These are phyloP conservation scores for Nidularia pulvinata DNA, from an alignment of 768 basidiomycete species.

Conservation along the genomic window DNA sequence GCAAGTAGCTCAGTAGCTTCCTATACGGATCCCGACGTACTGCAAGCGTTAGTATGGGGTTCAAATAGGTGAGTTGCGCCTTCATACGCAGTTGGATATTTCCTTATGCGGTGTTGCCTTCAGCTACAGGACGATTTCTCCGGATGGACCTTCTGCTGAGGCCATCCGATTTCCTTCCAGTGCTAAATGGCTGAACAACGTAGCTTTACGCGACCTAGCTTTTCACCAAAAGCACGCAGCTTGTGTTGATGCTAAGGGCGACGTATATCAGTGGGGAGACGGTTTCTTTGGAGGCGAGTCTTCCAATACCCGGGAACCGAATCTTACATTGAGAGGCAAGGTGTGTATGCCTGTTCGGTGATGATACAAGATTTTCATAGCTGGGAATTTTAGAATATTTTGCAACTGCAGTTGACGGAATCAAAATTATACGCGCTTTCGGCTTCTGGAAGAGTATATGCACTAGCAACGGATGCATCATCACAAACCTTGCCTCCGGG, in stretches of 20 bases:
- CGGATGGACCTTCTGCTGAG: constrained; percentile 32
- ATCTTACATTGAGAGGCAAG: constrained; percentile 62
- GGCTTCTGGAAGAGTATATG: constrained; percentile 73
- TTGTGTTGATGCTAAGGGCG: constrained; percentile 77
- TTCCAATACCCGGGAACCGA: constrained; percentile 31
- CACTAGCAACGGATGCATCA: constrained; percentile 50
- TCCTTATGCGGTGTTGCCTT: neutral
- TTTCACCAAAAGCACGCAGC: constrained; percentile 69
- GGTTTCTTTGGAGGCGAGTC: constrained; percentile 47
- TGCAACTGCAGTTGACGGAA: constrained; percentile 57
- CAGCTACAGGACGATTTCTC: constrained; percentile 36
- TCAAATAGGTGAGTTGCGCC: constrained; percentile 58
- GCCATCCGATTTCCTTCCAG: constrained; percentile 48
- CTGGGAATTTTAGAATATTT: constrained; percentile 55
- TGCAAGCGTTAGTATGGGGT: constrained; percentile 69
- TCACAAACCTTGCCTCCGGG: constrained; percentile 42
- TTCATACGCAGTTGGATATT: neutral
- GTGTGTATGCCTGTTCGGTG: constrained; percentile 27
- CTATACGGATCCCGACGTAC: constrained; percentile 18
- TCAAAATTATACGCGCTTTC: constrained; percentile 78
- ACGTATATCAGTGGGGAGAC: constrained; percentile 85
- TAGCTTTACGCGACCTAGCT: constrained; percentile 73
- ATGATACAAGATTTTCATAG: neutral
- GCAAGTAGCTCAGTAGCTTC: constrained; percentile 3
- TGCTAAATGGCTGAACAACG: constrained; percentile 59